These are phyloP conservation scores for Maudiozyma saulgeensis DNA, from an alignment of 805 yeast genomes.

Conservation along the genomic window DNA sequence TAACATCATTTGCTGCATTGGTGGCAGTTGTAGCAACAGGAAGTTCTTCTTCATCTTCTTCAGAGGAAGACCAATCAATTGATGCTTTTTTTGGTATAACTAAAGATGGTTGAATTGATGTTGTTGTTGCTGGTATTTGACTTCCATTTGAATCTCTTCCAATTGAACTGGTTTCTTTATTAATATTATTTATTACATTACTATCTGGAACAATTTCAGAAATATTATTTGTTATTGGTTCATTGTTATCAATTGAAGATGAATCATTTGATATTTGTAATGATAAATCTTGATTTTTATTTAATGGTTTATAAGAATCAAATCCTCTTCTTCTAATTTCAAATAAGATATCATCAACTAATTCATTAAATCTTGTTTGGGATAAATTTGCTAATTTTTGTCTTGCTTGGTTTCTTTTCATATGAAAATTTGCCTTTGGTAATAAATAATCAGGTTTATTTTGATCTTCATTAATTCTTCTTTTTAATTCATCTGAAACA, in stretches of 20 bases:
- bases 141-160: neutral
- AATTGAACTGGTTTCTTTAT: neutral
- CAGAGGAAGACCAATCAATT: conserved; percentile 76
- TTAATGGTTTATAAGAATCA: conserved; percentile 20
- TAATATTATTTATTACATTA: too few relatives aligned
- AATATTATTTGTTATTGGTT: neutral
- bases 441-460: conserved; percentile 54
- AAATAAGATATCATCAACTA: conserved; percentile 78
- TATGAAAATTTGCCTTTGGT: conserved; percentile 71
- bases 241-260: neutral
- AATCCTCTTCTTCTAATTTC: conserved; percentile 76
- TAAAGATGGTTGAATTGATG: conserved; percentile 51
- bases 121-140: conserved; percentile 11
- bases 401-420: conserved; percentile 91
- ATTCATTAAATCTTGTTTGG: conserved; percentile 71
- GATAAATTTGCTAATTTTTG: conserved; percentile 82
- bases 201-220: too few relatives aligned
- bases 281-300: neutral
- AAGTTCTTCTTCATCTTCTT: neutral
- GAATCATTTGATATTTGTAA: neutral
- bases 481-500: conserved; percentile 81
- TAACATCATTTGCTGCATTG: too few relatives aligned
- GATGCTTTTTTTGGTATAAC: conserved; percentile 78
- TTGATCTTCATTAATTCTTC: conserved; percentile 58
- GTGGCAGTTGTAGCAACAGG: neutral